Evolutionary conservation across 2,329 filamentous ascomycete species (phyloP), one percentile per base, ranked within the genome.

Genomic region (Diplodia seriata): DNA sequence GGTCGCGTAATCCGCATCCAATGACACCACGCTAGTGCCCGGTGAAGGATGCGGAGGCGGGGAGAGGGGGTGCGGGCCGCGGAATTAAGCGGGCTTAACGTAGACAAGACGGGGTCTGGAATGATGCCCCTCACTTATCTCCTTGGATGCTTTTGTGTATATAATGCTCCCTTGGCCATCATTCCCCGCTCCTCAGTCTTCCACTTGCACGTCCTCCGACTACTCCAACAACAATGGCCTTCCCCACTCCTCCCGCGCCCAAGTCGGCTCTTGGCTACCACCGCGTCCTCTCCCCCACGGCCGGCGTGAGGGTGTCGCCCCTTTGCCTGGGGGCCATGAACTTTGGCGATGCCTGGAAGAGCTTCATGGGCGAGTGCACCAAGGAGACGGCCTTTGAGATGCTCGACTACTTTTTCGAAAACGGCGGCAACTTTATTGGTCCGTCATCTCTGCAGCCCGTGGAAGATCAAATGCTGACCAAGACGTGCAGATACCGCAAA

Each of bases 361-460:
- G 12, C 3, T 50, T 66, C 47, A 47, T 68, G 57, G 67, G 57
- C 50, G 56, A 68, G 12, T 65, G 61, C 55, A 67, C 74, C 74
- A 87, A 91, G 74, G 81, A 86, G 61, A 84, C 84, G 1, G 83
- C 86, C 1, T 89, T 91, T 71, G 80, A 82, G 23, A 86, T 92
- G 31, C 83, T 92, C 9, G 89, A 92, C 73, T 87, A 85, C 74
- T 92, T 86, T 78, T 87, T 85, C 69, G 83, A 85, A 6, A 83
- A 88, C 0, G 88, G 88, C 4, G 90, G 90, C 29, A 92, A 92
- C 78, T 92, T 92, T 76, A 89, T 92, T 73, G 56, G 36, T 47
- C 3, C 5, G 23, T 31, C 11, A 14, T 90, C 92, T 75, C 91
- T 88, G 0, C 47, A 64, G 5, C 67, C 70, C 53, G 9, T 3